These are phyloP conservation scores for Didymella keratinophila DNA, from an alignment of 2,329 filamentous ascomycete genomes.

Conservation along the genomic window DNA sequence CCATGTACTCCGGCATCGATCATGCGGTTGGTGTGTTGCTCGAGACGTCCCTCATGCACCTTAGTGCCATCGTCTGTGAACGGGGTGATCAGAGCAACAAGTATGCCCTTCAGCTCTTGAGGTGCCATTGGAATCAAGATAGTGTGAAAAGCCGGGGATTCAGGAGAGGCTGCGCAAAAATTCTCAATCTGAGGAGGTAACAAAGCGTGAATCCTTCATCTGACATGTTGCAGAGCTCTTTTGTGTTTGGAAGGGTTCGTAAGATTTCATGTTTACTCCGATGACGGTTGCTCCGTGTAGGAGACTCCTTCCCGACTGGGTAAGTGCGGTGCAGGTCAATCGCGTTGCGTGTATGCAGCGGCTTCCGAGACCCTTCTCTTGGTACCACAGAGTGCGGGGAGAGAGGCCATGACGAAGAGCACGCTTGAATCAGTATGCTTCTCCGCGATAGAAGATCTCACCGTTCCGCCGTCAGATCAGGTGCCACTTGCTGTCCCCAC, in stretches of 20 bases:
- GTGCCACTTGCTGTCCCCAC: background rate
- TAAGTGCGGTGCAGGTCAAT: constrained; percentile 11
- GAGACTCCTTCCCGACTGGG: constrained; percentile 16
- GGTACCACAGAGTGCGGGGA: background rate
- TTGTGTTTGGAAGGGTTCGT: constrained; percentile 11
- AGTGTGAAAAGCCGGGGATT: background rate
- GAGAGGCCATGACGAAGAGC: background rate
- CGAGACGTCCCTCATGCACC: constrained; percentile 53
- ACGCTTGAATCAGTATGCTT: constrained; percentile 15
- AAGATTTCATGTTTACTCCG: constrained; percentile 6
- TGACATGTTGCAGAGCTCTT: constrained; percentile 5
- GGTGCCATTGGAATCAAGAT: constrained; percentile 18
- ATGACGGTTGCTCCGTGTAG: constrained; percentile 4
- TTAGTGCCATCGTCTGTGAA: constrained; percentile 54
- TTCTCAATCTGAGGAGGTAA: background rate
- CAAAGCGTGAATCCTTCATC: background rate
- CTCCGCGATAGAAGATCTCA: constrained; percentile 6
- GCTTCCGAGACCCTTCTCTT: constrained; percentile 4
- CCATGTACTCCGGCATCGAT: constrained; percentile 58
- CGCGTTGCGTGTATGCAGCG: background rate
- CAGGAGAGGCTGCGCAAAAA: background rate
- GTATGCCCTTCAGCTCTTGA: constrained; percentile 51
- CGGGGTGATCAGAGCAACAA: constrained; percentile 60
- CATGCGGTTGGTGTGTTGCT: constrained; percentile 57
- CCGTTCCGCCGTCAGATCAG: constrained; percentile 2